Evolutionary conservation across 1,284 basidiomycete species (phyloP), one percentile per base, ranked within the genome.

Genomic region (Fomes fomentarius): DNA sequence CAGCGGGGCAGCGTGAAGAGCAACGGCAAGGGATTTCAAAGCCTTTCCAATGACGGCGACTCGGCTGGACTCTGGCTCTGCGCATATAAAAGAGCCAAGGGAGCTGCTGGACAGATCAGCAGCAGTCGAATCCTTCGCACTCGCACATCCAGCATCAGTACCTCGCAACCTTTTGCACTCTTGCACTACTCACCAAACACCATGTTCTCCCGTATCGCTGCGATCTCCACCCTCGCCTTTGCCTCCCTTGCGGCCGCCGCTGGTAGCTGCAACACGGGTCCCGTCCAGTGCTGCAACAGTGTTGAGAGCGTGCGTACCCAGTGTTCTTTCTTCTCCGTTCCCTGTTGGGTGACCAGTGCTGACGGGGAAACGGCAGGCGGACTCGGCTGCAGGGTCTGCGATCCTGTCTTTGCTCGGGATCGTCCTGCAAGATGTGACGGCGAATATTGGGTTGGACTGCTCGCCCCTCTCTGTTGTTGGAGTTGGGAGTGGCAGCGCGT

Each of bases 401-500:
- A 30, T 30, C 28, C 28, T 30, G 28, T 30, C 28, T 12, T 6
- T 30, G 28, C 28, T 30, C 28, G 28, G 28, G 6, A 12, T 30
- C 7, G 28, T 30, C 28, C 7, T 30, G 7, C 28, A 30, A 11
- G 56, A 50, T 30, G 31, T 53, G 12, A 40, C 41, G 30, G 52
- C 30, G 11, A 40, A 53, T 4, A 33, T 58, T 26, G 56, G 56
- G 14, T 26, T 58, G n/a, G 31, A 50, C n/a, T 58, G 56, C 52
- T 46, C 46, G 10, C 47, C 56, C 17, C 40, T 58, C 47, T 21
- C 35, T n/a, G 56, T 43, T 28, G 28, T 33, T 17, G 44, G 28
- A 11, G 44, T 37, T 9, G 64, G 64, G 43, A 55, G 60, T 25
- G 60, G 65, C 41, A 52, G 39, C 33, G 26, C 37, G 10, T 69